Evolutionary conservation across 2,329 filamentous ascomycete genomes (phyloP).

Genomic region (Fusarium devonianum): DNA sequence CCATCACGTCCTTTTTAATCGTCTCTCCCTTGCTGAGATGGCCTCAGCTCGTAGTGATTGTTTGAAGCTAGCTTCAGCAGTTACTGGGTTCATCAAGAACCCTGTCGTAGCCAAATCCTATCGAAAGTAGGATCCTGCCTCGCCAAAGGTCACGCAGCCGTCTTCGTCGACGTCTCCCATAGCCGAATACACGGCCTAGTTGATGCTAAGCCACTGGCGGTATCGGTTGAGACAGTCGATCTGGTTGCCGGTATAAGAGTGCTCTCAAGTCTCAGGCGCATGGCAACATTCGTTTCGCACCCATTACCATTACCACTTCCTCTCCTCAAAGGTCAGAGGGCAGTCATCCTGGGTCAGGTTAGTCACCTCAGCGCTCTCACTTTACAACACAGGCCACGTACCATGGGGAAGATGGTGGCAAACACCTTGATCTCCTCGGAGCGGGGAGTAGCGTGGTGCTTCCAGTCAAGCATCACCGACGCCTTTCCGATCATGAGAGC

Average conservation of each 20-base stretch:
- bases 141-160: constrained; percentile 10
- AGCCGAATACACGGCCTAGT: constrained; percentile 7
- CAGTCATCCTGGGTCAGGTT: constrained; percentile 74
- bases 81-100: background rate
- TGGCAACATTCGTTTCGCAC: constrained; percentile 6
- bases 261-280: constrained; percentile 15
- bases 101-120: background rate
- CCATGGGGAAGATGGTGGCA: constrained; percentile 96
- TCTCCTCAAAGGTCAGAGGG: constrained; percentile 73
- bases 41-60: constrained; percentile 1
- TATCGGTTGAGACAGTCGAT: constrained; percentile 7
- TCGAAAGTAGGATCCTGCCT: background rate
- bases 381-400: constrained; percentile 53
- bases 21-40: constrained; percentile 17
- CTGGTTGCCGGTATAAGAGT: constrained; percentile 1
- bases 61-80: background rate
- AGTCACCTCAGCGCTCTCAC: constrained; percentile 25
- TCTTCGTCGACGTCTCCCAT: constrained; percentile 9
- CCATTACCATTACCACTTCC: constrained; percentile 58
- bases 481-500: constrained; percentile 92
- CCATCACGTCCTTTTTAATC: constrained; percentile 26
- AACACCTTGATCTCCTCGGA: constrained; percentile 99
- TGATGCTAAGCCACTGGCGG: background rate
- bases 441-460: constrained; percentile 80
- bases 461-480: constrained; percentile 85